These are phyloP conservation scores for Lecanicillium sp. DNA, from an alignment of 2,329 filamentous ascomycete genomes.

Conservation along the genomic window DNA sequence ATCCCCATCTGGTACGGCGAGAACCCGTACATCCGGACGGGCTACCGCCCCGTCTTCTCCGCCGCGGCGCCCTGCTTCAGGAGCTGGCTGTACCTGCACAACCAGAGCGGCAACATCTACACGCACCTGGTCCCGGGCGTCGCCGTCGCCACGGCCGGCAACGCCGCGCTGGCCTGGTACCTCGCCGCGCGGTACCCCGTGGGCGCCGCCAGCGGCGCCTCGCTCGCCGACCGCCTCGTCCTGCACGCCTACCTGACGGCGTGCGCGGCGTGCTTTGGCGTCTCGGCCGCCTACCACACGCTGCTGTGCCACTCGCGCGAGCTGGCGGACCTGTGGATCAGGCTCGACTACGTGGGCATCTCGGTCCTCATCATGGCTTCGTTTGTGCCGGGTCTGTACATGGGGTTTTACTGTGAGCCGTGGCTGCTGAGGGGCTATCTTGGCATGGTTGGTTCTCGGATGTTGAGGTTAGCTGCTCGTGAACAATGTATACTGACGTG, in stretches of 20 bases:
- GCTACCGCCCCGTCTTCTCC: constrained; percentile 33
- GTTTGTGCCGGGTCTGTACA: constrained; percentile 31
- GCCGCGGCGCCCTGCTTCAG: constrained; percentile 27
- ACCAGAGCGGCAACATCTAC: constrained; percentile 25
- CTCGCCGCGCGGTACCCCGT: constrained; percentile 22
- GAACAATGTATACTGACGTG: no score
- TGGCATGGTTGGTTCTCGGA: constrained; percentile 22
- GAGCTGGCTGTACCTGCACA: constrained; percentile 32
- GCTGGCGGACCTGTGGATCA: constrained; percentile 26
- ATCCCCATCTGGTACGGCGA: constrained; percentile 34
- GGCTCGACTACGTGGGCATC: constrained; percentile 30
- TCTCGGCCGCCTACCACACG: constrained; percentile 31
- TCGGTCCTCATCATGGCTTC: constrained; percentile 27
- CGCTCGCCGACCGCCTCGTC: constrained; percentile 25
- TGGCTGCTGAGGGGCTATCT: constrained; percentile 24
- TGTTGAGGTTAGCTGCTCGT: neutral
- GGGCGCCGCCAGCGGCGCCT: no score
- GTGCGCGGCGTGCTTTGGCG: constrained; percentile 25
- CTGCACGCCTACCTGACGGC: constrained; percentile 31
- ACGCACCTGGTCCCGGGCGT: constrained; percentile 34
- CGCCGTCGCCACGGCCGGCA: constrained; percentile 20
- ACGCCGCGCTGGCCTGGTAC: constrained; percentile 16
- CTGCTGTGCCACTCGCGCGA: constrained; percentile 29
- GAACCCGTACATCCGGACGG: constrained; percentile 31
- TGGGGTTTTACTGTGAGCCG: constrained; percentile 31